These are phyloP conservation scores for Tanacetum coccineum DNA, from an alignment of 129 eudicot genomes.

Conservation along the genomic window DNA sequence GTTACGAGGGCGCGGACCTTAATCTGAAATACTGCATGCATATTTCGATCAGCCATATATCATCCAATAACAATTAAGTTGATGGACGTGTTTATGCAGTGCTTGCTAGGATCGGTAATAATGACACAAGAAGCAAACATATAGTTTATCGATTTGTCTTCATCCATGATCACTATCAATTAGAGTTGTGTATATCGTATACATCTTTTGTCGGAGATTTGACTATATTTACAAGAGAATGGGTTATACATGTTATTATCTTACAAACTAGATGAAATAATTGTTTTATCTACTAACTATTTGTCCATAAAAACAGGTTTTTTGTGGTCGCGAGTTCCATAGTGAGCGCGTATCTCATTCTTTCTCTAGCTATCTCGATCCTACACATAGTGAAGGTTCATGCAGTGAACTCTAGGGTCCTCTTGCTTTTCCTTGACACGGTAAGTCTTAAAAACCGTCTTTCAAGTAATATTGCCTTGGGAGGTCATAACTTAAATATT, in stretches of 20 bases:
- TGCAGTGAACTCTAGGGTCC: slow-evolving; percentile 44
- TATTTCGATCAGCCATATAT: no score
- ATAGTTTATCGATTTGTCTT: background rate
- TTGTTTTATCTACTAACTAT: slow-evolving; percentile 2
- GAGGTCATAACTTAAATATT: background rate
- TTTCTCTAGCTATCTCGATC: slow-evolving; percentile 71
- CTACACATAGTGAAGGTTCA: slow-evolving; percentile 53
- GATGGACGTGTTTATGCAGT: background rate
- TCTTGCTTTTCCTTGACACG: slow-evolving; percentile 64
- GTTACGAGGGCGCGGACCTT: no score
- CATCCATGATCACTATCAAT: background rate
- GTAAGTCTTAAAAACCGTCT: slow-evolving; percentile 31
- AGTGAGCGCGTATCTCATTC: slow-evolving; percentile 55
- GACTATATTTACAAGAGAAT: no score
- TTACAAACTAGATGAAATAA: no score
- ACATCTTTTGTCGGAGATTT: background rate
- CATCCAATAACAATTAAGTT: no score
- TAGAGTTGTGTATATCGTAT: background rate
- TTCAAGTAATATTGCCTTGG: background rate
- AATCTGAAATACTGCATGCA: background rate
- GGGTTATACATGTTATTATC: no score
- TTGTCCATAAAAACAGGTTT: slow-evolving; percentile 45
- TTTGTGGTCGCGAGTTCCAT: slow-evolving; percentile 74
- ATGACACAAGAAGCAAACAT: background rate
- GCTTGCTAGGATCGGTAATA: background rate